Evolutionary conservation across 176 grass and related monocot species (phyloP).

Genomic region (Themeda triandra): DNA sequence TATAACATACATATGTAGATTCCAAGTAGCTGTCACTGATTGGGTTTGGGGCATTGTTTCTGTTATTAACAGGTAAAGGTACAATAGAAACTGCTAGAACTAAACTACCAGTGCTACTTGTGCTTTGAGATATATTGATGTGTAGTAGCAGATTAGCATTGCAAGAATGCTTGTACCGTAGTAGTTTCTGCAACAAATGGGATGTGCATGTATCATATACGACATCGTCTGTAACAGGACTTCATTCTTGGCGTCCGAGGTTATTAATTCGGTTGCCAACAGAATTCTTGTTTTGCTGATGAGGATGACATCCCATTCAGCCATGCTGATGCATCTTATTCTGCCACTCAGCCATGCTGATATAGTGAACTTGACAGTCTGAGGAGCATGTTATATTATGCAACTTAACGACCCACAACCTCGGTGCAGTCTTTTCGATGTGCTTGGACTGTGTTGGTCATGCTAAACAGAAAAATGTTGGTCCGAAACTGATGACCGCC

Average conservation of each 20-base stretch:
- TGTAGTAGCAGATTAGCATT: not conserved
- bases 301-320: not conserved
- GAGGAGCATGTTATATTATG: not conserved
- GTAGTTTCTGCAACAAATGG: not conserved
- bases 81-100: not conserved
- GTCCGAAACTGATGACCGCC: not conserved
- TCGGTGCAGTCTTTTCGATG: not conserved
- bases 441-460: not conserved
- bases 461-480: no score
- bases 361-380: not conserved
- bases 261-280: not conserved
- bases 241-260: not conserved
- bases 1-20: not conserved
- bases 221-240: not conserved
- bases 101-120: not conserved
- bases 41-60: slow-evolving; percentile 23
- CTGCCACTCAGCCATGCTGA: not conserved
- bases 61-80: not conserved
- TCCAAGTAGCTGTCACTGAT: slow-evolving; percentile 3
- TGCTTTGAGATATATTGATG: not conserved
- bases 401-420: not conserved
- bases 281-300: not conserved
- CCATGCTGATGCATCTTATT: not conserved
- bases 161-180: not conserved
- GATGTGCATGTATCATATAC: not conserved